Conservation (phyloP, 495 filamentous ascomycete genomes). For the Trichoderma gamsii region DNA sequence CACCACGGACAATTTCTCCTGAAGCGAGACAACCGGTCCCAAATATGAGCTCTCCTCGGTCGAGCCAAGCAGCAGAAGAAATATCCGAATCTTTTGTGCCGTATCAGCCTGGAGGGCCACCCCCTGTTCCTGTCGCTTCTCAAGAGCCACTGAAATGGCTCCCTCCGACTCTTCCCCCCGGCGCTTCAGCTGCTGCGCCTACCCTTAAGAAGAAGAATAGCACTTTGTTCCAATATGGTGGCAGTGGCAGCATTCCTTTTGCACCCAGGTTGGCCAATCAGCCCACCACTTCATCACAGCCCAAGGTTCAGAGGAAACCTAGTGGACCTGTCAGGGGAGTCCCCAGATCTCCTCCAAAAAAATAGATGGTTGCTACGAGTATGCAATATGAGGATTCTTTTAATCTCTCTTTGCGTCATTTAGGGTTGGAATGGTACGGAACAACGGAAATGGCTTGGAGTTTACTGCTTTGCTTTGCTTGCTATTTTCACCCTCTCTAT, state of each 20-base stretch:
- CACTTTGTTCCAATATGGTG: constrained; percentile 12
- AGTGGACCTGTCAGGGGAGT: neutral
- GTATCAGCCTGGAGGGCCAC: constrained; percentile 36
- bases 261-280: neutral
- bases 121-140: constrained; percentile 20
- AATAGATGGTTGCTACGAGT: neutral
- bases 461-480: constrained; percentile 1
- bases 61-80: neutral
- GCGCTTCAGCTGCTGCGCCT: constrained; percentile 16
- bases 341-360: neutral
- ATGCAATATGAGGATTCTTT: neutral
- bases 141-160: constrained; percentile 32
- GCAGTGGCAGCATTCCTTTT: constrained; percentile 14
- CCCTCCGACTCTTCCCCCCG: constrained; percentile 21
- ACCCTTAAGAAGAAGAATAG: constrained; percentile 19
- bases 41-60: constrained; percentile 5
- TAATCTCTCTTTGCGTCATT: neutral
- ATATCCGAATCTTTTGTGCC: constrained; percentile 26
- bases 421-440: neutral
- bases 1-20: neutral
- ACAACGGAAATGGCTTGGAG: neutral
- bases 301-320: neutral
- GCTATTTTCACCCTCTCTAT: neutral
- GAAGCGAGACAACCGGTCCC: constrained; percentile 3
- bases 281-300: neutral